Conservation (phyloP, 1,284 basidiomycete species). For the Microbotryum violaceum region DNA sequence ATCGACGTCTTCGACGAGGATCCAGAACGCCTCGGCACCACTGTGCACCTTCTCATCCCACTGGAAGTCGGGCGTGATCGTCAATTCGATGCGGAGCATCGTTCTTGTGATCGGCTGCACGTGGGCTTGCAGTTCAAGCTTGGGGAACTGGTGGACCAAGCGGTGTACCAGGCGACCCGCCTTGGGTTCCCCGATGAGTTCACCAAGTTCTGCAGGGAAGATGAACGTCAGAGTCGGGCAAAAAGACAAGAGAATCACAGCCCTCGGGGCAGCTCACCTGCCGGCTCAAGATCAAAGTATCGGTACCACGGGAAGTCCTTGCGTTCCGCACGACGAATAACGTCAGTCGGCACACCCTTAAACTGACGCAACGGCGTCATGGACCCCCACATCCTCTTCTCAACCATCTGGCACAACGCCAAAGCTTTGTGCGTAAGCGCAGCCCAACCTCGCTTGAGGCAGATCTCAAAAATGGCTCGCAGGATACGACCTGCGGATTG, state of each 20-base stretch:
- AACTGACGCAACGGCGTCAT: slow-evolving; percentile 98
- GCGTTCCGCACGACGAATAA: slow-evolving; percentile 85
- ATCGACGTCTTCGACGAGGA: slow-evolving; percentile 93
- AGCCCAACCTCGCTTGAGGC: slow-evolving; percentile 97
- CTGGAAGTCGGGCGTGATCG: slow-evolving; percentile 88
- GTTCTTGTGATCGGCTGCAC: slow-evolving; percentile 89
- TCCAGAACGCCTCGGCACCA: slow-evolving; percentile 77
- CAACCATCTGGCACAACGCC: slow-evolving; percentile 91
- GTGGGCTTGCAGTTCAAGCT: slow-evolving; percentile 70
- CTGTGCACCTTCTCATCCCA: slow-evolving; percentile 97
- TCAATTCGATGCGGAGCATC: slow-evolving; percentile 76
- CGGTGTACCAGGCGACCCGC: slow-evolving; percentile 86
- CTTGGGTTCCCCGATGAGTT: slow-evolving; percentile 80
- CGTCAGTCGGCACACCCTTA: slow-evolving; percentile 76
- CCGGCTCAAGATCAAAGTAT: slow-evolving; percentile 73
- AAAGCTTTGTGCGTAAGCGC: slow-evolving; percentile 82
- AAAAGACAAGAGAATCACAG: slow-evolving; percentile 25
- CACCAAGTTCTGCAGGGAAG: slow-evolving; percentile 63
- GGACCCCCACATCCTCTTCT: slow-evolving; percentile 71
- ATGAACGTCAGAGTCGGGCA: neutral
- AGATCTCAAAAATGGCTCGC: slow-evolving; percentile 96
- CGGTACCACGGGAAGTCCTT: slow-evolving; percentile 99
- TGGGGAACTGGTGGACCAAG: slow-evolving; percentile 95
- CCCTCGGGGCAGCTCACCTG: slow-evolving; percentile 14
- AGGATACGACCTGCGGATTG: slow-evolving; percentile 60